A percentile compares a stretch with the other conserved stretches of the same genome.
These are phyloP conservation scores for Golubevia pallescens DNA, from an alignment of 1,284 basidiomycete species.

Conservation along the genomic window DNA sequence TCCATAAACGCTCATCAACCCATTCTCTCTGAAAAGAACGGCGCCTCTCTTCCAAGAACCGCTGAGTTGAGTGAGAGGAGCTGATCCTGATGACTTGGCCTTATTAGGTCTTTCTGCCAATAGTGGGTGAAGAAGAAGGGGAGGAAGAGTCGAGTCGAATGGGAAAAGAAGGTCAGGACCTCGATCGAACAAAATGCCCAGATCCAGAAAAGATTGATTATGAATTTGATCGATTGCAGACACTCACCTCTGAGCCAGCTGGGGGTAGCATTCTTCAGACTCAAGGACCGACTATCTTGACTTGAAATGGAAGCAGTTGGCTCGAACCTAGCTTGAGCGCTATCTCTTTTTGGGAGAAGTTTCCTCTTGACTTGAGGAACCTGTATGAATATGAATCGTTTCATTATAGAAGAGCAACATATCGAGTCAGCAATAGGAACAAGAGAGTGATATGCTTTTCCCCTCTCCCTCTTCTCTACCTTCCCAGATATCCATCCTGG, in stretches of 20 bases:
- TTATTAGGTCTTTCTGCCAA: constrained; percentile 13
- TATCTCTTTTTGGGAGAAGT: constrained; percentile 16
- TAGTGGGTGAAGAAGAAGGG: background rate
- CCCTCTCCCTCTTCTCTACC: background rate
- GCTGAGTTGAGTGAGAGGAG: background rate
- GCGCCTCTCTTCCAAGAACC: constrained; percentile 31
- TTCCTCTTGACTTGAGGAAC: constrained; percentile 26
- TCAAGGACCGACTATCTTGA: constrained; percentile 15
- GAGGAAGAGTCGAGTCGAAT: too few relatives aligned
- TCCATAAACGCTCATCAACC: constrained; percentile 28
- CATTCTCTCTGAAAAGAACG: constrained; percentile 36
- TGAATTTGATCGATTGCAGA: too few relatives aligned
- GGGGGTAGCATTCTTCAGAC: constrained; percentile 8
- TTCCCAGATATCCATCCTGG: too few relatives aligned
- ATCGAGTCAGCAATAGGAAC: background rate
- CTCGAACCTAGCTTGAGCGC: constrained; percentile 11
- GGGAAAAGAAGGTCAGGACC: background rate
- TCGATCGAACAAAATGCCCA: too few relatives aligned
- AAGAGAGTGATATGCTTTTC: too few relatives aligned
- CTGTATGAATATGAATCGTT: background rate
- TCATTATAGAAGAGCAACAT: background rate
- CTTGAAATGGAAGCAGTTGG: constrained; percentile 14
- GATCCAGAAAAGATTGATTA: background rate
- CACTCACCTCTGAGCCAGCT: constrained; percentile 13
- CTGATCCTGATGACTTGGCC: constrained; percentile 1